Evolutionary conservation across 2,329 filamentous ascomycete genomes (phyloP), one percentile per base, ranked within the genome.

Genomic region (Amauroascus niger): DNA sequence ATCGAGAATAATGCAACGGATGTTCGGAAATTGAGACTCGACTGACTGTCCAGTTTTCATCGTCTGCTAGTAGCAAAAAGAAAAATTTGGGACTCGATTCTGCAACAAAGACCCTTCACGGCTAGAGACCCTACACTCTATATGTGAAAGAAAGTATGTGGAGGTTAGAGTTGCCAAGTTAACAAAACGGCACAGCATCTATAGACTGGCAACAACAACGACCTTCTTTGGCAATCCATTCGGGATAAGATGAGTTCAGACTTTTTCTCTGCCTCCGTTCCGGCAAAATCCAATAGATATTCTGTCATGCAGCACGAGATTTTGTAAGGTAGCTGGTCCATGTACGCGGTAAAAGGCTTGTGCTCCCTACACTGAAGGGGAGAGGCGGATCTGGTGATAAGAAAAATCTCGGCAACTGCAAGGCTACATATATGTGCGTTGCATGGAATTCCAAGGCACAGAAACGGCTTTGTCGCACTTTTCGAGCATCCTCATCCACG

Each of bases 391-490:
- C 37, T 18, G 5, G 5, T 40, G 18, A 40, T n/a, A 35, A 35
- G 33, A 35, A 6, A 41, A 5, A 41, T 44, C 9, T 28, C 6
- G 40, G 22, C 9, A 14, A 20, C 7, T 13, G 22, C 40, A 44
- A 14, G 22, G 40, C 20, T 28, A 20, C n/a, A n/a, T 22, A 14
- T 14, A n/a, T n/a, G n/a, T 26, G 22, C 9, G 22, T 20, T 5
- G 43, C 43, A 46, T 24, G 18, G 3, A 13, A 46, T 20, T 6
- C 6, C 26, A 30, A 16, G n/a, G 26, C 26, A 32, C 28, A 32
- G 18, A 47, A 33, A 33, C 44, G 44, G 28, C 44, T 47, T 33
- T 47, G 44, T 32, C 33, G 44, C 44, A 47, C 44, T 26, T 13
- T 26, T 26, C 20, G 13, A 24, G 18, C 20, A 26, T 30, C 5